Percentiles rank a stretch among this genome's conserved stretches.
phyloP scores from a whole-genome alignment of 1,284 basidiomycete species.

The Microbotryum violaceum region DNA sequence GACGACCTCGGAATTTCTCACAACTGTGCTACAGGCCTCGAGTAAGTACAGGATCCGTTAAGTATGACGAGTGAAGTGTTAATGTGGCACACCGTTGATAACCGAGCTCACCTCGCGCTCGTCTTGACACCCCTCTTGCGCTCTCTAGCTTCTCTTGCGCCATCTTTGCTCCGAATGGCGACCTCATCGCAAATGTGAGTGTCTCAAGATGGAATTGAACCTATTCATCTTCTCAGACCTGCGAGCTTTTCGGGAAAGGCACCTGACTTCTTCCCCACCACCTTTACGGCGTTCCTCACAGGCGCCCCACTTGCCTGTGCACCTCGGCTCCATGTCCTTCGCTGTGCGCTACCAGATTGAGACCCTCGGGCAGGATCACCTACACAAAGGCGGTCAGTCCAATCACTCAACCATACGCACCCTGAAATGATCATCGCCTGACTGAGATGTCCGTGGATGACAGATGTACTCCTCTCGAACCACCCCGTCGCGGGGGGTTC shows the following conservation, averaged over 20 bases:
- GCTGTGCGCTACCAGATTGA: slow-evolving; percentile 44
- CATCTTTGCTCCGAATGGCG: slow-evolving; percentile 80
- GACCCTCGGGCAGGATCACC: slow-evolving; percentile 41
- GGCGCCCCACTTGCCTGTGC: slow-evolving; percentile 43
- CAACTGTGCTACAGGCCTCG: too few species aligned
- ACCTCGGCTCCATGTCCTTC: slow-evolving; percentile 46
- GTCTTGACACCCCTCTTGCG: too few species aligned
- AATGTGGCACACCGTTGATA: too few species aligned
- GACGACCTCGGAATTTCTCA: slow-evolving; percentile 17
- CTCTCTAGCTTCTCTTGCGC: slow-evolving; percentile 53
- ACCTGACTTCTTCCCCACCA: too few species aligned
- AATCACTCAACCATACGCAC: slow-evolving; percentile 3
- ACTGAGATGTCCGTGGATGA: slow-evolving; percentile 38
- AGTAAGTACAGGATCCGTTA: too few species aligned
- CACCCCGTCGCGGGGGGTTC: slow-evolving; percentile 48
- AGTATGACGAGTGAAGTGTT: too few species aligned
- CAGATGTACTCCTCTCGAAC: slow-evolving; percentile 48
- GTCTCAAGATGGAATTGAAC: slow-evolving; percentile 44
- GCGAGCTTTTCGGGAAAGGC: not conserved
- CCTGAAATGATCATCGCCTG: slow-evolving; percentile 10
- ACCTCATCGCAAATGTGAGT: slow-evolving; percentile 75
- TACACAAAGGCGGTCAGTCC: slow-evolving; percentile 81
- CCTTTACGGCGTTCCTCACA: not conserved
- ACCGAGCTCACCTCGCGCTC: too few species aligned
- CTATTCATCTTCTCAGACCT: not conserved